phyloP scores from a whole-genome alignment of 2,329 filamentous ascomycete genomes.

The Aspergillus hortae region DNA sequence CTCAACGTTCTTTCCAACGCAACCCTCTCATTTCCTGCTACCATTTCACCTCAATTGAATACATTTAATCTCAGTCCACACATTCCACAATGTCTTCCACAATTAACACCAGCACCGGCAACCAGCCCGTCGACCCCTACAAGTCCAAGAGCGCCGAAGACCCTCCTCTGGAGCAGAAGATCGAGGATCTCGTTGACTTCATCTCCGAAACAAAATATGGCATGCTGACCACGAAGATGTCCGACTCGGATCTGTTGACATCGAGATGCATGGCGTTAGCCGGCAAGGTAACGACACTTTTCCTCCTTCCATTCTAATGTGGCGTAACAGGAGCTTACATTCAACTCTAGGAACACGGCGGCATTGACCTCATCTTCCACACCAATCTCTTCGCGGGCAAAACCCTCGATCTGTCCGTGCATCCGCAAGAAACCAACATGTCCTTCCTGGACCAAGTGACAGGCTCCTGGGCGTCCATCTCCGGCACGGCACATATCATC shows the following conservation, averaged over 20 bases:
- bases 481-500: constrained; percentile 67
- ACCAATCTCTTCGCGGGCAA: constrained; percentile 89
- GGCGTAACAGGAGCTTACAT: neutral
- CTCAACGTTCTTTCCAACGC: neutral
- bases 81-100: neutral
- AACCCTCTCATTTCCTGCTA: neutral
- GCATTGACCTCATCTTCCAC: constrained; percentile 82
- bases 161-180: constrained; percentile 66
- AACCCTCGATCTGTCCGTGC: constrained; percentile 70
- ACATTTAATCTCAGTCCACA: neutral
- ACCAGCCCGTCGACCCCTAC: constrained; percentile 72
- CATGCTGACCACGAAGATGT: constrained; percentile 76
- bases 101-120: constrained; percentile 45
- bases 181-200: constrained; percentile 70
- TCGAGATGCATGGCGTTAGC: constrained; percentile 86
- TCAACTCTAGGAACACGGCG: constrained; percentile 63
- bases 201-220: constrained; percentile 73
- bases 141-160: constrained; percentile 74
- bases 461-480: constrained; percentile 83
- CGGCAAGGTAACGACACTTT: constrained; percentile 56
- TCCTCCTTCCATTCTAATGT: neutral
- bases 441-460: constrained; percentile 68
- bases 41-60: neutral
- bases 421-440: constrained; percentile 72
- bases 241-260: constrained; percentile 62